Evolutionary conservation across 768 basidiomycete genomes (phyloP), one percentile per base, ranked within the genome.

Genomic region (Neoboletus brunneissimus): DNA sequence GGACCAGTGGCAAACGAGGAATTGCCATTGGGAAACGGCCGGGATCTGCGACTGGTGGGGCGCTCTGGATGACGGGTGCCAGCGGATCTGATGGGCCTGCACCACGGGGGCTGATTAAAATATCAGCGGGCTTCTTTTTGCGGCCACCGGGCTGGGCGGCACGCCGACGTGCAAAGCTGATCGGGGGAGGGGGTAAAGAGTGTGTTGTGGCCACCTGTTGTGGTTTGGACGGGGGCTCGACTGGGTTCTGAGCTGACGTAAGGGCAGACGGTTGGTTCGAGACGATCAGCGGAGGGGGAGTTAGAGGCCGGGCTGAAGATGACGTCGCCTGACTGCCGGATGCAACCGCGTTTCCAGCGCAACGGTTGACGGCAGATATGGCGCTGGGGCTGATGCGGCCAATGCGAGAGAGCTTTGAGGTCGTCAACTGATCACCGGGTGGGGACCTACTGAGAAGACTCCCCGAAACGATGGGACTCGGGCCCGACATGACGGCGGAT

Each of bases 41-140:
- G 12, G 77, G 67, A 60, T 72, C 72, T 51, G 72, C 65, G 44
- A 87, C 75, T 0, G 88, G 86, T 1, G 89, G 89, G 0, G 89
- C 89, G 61, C 88, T 89, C 68, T 90, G 89, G 34, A 91, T 87
- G 47, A 80, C 78, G 23, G 88, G 87, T 53, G 80, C 81, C 40
- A 86, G 73, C 54, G 81, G 81, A 56, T 85, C 84, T 18, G 68
- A 72, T 0, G 72, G 65, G 31, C 81, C 78, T 5, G 76, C 67
- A 57, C 85, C 86, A 51, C 86, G 77, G 11, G 88, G 87, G 60
- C 83, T 87, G 76, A 91, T 89, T 58, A 89, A 64, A 58, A 90
- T 87, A 64, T 91, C 89, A 2, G 89, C 88, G 0, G 89, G 89
- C 70, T 89, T 91, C 72, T 78, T 87, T 68, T 81, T 83, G 45